Conservation (phyloP, 2,329 filamentous ascomycete genomes). For the Arthrinium phaeospermum region DNA sequence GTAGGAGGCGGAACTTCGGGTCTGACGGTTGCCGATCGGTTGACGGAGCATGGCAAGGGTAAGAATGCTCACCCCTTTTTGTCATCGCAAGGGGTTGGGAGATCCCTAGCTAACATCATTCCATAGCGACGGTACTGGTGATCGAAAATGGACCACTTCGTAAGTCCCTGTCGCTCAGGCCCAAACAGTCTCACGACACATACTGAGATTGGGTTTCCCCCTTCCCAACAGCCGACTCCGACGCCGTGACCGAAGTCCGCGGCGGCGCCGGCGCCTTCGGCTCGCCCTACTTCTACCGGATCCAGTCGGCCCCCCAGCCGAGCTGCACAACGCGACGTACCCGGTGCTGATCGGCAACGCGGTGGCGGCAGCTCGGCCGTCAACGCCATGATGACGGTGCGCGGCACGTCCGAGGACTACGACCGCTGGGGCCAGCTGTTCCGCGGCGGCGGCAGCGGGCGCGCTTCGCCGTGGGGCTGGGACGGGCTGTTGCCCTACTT, state of each 20-base stretch:
- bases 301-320: slow-evolving; percentile 26
- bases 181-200: too few relatives aligned
- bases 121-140: slow-evolving; percentile 26
- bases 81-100: neutral
- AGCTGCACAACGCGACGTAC: slow-evolving; percentile 34
- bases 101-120: neutral
- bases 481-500: slow-evolving; percentile 49
- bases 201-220: neutral
- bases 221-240: neutral
- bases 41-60: slow-evolving; percentile 25
- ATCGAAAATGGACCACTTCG: slow-evolving; percentile 22
- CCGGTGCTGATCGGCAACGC: slow-evolving; percentile 35
- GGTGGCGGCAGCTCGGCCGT: slow-evolving; percentile 42
- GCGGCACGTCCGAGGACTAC: slow-evolving; percentile 40
- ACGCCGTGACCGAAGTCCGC: neutral
- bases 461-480: slow-evolving; percentile 42
- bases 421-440: slow-evolving; percentile 40
- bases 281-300: slow-evolving; percentile 21
- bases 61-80: neutral
- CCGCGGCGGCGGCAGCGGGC: slow-evolving; percentile 23
- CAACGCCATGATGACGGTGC: slow-evolving; percentile 45
- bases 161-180: neutral
- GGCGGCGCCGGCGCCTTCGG: neutral
- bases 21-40: slow-evolving; percentile 28
- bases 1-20: slow-evolving; percentile 29